These are phyloP conservation scores for Colletotrichum noveboracense DNA, from an alignment of 2,329 filamentous ascomycete species.

Conservation along the genomic window DNA sequence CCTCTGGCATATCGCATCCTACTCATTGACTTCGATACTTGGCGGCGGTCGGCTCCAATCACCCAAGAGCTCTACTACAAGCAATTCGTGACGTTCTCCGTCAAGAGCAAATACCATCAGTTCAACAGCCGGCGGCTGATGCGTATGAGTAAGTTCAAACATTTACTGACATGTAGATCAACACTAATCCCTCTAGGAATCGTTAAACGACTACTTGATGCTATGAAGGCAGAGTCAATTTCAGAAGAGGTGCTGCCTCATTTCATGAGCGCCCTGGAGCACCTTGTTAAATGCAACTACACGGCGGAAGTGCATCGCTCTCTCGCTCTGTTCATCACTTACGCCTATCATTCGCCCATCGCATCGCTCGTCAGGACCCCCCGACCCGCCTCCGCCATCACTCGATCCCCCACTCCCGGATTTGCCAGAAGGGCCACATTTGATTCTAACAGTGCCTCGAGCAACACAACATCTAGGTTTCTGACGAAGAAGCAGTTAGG, in stretches of 20 bases:
- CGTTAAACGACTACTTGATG: slow-evolving; percentile 87
- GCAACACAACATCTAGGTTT: slow-evolving; percentile 38
- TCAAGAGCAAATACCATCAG: slow-evolving; percentile 88
- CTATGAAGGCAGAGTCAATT: slow-evolving; percentile 84
- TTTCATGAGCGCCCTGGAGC: slow-evolving; percentile 80
- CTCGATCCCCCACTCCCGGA: slow-evolving; percentile 45
- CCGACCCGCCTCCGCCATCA: slow-evolving; percentile 43
- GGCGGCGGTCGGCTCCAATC: slow-evolving; percentile 78
- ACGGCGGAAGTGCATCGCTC: slow-evolving; percentile 86
- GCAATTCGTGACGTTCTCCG: slow-evolving; percentile 87
- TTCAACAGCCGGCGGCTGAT: slow-evolving; percentile 89
- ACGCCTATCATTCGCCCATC: slow-evolving; percentile 73
- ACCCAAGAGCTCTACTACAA: slow-evolving; percentile 91
- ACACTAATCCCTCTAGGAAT: slow-evolving; percentile 63
- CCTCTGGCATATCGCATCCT: slow-evolving; percentile 92
- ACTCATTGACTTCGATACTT: slow-evolving; percentile 91
- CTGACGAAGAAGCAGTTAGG: slow-evolving; percentile 75
- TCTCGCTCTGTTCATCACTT: slow-evolving; percentile 91
- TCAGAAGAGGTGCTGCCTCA: slow-evolving; percentile 73
- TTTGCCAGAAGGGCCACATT: slow-evolving; percentile 40
- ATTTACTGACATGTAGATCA: neutral
- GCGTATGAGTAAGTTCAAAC: slow-evolving; percentile 76
- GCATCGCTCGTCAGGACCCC: slow-evolving; percentile 57
- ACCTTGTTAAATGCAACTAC: slow-evolving; percentile 79
- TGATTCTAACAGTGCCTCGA: slow-evolving; percentile 32